A percentile compares a stretch with the other conserved stretches of the same genome.
Evolutionary conservation across 495 filamentous ascomycete species (phyloP).

Genomic region (Chaetomium cochliodes): DNA sequence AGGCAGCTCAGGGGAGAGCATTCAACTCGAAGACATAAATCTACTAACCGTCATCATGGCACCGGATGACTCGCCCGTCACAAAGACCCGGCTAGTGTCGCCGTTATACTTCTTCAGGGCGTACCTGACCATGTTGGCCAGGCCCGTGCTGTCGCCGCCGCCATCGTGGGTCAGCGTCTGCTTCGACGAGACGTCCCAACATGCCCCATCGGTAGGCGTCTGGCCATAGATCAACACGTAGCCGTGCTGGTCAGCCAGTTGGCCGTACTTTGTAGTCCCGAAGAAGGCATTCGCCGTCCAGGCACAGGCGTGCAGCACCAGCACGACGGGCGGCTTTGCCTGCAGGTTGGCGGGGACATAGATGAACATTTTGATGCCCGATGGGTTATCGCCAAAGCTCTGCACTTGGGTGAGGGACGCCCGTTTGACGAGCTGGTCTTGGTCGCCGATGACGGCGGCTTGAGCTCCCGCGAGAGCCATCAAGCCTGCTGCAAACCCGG

Average conservation of each 20-base stretch:
- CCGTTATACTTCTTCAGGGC: neutral
- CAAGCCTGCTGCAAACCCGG: neutral
- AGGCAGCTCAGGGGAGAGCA: neutral
- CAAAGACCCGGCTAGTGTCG: neutral
- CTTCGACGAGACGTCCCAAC: neutral
- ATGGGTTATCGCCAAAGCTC: neutral
- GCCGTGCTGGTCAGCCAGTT: constrained; percentile 2
- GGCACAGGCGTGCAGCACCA: neutral
- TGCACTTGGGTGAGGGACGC: neutral
- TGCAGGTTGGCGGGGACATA: neutral
- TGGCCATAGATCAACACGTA: neutral
- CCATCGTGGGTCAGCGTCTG: constrained; percentile 2
- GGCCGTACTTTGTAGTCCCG: neutral
- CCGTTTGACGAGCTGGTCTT: neutral
- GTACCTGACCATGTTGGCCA: constrained; percentile 3
- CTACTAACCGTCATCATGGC: constrained; percentile 1
- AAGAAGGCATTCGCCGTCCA: neutral
- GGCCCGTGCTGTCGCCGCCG: constrained; percentile 5
- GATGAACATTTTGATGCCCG: neutral
- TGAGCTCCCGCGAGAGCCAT: neutral
- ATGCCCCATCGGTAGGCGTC: neutral
- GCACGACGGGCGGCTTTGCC: neutral
- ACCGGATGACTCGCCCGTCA: neutral
- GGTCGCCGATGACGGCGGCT: neutral
- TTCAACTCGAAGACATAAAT: neutral